Evolutionary conservation across 768 basidiomycete species (phyloP).

Genomic region (Suillus variegatus): DNA sequence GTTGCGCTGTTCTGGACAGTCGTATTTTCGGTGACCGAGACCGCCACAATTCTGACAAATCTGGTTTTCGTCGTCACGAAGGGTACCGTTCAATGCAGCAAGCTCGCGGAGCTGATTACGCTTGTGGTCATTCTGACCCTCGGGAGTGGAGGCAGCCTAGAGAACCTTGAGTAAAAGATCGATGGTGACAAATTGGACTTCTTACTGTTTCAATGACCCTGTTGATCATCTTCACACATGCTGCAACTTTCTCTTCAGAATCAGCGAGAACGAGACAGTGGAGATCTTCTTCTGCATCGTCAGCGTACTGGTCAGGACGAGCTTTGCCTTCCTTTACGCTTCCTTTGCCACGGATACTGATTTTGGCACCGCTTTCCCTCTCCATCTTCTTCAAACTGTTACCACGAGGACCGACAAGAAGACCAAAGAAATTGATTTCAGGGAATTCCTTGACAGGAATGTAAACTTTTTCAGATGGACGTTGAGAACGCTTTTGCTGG

Average conservation of each 20-base stretch:
- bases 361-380: conserved; percentile 95
- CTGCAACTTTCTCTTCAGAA: conserved; percentile 84
- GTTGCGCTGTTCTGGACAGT: conserved; percentile 97
- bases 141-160: conserved; percentile 97
- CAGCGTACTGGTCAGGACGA: conserved; percentile 89
- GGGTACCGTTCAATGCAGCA: conserved; percentile 95
- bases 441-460: conserved; percentile 99
- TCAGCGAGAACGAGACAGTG: conserved; percentile 97
- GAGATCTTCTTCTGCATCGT: conserved; percentile 97
- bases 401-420: conserved; percentile 96
- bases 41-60: conserved; percentile 97
- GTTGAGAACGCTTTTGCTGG: conserved; percentile 89
- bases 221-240: conserved; percentile 95
- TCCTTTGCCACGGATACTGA: conserved; percentile 97
- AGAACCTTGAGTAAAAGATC: conserved; percentile 1
- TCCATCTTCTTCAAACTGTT: conserved; percentile 99
- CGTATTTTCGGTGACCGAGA: conserved; percentile 96
- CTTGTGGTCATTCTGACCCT: conserved; percentile 99
- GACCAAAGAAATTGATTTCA: conserved; percentile 99
- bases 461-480: conserved; percentile 97
- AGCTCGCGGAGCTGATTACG: conserved; percentile 98
- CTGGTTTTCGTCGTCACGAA: conserved; percentile 99
- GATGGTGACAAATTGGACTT: background rate
- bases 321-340: conserved; percentile 99
- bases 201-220: conserved; percentile 95